phyloP scores from a whole-genome alignment of 495 filamentous ascomycete genomes.

The Neurospora sp. region DNA sequence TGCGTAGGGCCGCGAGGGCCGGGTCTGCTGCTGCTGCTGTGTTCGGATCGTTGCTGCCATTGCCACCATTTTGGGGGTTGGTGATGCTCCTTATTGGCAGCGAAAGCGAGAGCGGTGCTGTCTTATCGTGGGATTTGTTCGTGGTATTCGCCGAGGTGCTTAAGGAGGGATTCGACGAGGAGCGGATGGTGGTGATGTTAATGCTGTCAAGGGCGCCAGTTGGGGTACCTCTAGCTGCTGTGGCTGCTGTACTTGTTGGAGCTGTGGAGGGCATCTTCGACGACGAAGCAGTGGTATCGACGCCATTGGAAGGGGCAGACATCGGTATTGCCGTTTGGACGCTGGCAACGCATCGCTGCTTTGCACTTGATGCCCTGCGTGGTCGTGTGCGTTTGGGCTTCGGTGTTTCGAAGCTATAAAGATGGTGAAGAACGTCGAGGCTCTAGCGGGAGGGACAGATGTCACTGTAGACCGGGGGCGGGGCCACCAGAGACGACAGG shows the following conservation, averaged over 20 bases:
- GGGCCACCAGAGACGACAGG: neutral
- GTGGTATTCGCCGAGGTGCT: neutral
- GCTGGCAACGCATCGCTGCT: slow-evolving; percentile 25
- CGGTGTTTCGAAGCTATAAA: neutral
- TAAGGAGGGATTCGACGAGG: slow-evolving; percentile 1
- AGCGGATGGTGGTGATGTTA: neutral
- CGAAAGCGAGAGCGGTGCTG: neutral
- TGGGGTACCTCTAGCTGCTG: slow-evolving; percentile 1
- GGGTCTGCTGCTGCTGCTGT: slow-evolving; percentile 7
- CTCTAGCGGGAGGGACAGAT: neutral
- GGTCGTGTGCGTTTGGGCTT: neutral
- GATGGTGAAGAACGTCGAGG: neutral
- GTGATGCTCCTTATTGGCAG: slow-evolving; percentile 1
- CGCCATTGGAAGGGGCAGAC: slow-evolving; percentile 31
- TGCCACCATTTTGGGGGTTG: neutral
- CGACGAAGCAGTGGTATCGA: slow-evolving; percentile 11
- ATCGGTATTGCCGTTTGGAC: slow-evolving; percentile 22
- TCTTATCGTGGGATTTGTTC: neutral
- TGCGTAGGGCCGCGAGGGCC: slow-evolving; percentile 41
- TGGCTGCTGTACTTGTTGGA: slow-evolving; percentile 2
- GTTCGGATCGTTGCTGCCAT: neutral
- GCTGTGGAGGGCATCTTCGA: slow-evolving; percentile 14
- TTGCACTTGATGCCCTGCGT: neutral
- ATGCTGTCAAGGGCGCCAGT: slow-evolving; percentile 1
- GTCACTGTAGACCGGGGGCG: neutral